Conservation (phyloP, 202 grass and related monocot species). For the Bolboschoenoplectus hybrid region DNA sequence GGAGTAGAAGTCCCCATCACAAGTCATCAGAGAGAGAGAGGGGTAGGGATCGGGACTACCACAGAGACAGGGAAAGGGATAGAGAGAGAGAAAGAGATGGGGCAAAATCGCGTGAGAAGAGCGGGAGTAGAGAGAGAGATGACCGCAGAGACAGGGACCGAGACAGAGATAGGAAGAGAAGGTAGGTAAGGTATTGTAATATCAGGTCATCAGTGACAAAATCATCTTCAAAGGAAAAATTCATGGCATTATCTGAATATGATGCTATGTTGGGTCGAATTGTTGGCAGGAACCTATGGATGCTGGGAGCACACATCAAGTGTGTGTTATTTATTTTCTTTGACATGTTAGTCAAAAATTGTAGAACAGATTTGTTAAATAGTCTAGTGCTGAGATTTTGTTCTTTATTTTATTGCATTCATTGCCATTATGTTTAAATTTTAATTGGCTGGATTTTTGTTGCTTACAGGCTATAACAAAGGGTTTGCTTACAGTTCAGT, state of each 20-base stretch:
- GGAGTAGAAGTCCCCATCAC: slow-evolving; percentile 71
- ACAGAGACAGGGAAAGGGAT: slow-evolving; percentile 51
- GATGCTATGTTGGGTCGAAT: not conserved
- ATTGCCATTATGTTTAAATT: slow-evolving; percentile 6
- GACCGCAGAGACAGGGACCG: slow-evolving; percentile 59
- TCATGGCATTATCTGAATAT: not conserved
- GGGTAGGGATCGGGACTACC: slow-evolving; percentile 46
- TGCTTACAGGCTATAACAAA: not conserved
- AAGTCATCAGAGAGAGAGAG: slow-evolving; percentile 75
- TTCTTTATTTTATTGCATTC: slow-evolving; percentile 26
- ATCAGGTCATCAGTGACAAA: not conserved
- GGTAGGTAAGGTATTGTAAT: slow-evolving; percentile 21
- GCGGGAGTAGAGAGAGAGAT: slow-evolving; percentile 56
- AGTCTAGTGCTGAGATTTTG: slow-evolving; percentile 14
- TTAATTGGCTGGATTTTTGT: not conserved
- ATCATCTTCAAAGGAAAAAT: not conserved
- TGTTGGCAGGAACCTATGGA: not conserved
- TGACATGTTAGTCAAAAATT: not conserved
- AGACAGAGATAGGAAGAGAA: slow-evolving; percentile 69
- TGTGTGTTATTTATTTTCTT: slow-evolving; percentile 20
- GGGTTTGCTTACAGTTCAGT: not conserved
- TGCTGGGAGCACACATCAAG: not conserved
- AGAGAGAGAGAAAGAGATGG: slow-evolving; percentile 54
- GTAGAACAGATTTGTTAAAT: slow-evolving; percentile 31
- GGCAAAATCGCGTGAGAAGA: slow-evolving; percentile 65